These are phyloP conservation scores for Solanum sejunctum DNA, from an alignment of 257 asterid species.

Conservation along the genomic window DNA sequence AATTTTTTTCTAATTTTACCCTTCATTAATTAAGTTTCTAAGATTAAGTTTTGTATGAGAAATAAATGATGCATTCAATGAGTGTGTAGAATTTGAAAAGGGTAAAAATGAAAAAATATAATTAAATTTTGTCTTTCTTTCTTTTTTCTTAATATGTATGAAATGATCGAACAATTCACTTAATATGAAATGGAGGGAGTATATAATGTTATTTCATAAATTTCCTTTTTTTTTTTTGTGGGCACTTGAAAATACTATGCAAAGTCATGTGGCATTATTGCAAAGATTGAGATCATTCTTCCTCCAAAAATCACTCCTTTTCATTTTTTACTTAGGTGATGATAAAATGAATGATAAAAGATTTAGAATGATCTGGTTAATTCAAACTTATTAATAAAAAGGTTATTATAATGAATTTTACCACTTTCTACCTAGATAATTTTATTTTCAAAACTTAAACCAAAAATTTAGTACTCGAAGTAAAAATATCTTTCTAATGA, in stretches of 20 bases:
- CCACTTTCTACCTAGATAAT: fast-evolving
- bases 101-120: too few relatives aligned
- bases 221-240: not conserved
- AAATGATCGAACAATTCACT: too few relatives aligned
- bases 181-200: too few relatives aligned
- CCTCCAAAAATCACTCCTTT: fast-evolving
- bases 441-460: not conserved
- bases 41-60: too few relatives aligned
- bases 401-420: not conserved
- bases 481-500: not conserved
- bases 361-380: not conserved
- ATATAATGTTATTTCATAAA: not conserved
- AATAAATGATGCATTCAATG: too few relatives aligned
- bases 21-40: too few relatives aligned
- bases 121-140: too few relatives aligned
- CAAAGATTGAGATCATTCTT: fast-evolving
- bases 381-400: not conserved
- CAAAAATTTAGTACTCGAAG: not conserved
- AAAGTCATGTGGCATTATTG: too few relatives aligned
- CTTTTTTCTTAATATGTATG: too few relatives aligned
- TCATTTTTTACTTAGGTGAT: not conserved
- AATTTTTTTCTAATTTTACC: too few relatives aligned
- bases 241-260: not conserved
- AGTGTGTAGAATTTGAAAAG: too few relatives aligned
- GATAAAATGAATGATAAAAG: not conserved